Evolutionary conservation across 495 filamentous ascomycete genomes (phyloP), one percentile per base, ranked within the genome.

Genomic region (Hypoxylon perforatum): DNA sequence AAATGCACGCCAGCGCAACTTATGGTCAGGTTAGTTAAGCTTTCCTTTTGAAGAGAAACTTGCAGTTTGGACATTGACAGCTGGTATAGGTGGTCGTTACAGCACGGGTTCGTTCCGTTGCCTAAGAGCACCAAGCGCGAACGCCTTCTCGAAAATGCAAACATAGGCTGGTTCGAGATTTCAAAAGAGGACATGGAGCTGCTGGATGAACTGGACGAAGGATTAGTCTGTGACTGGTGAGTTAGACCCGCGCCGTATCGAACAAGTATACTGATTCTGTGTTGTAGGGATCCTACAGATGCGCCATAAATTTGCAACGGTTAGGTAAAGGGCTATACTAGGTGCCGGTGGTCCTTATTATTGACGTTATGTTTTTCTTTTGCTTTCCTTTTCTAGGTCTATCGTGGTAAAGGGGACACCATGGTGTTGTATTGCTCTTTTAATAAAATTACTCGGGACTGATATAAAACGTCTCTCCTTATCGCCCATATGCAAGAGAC

Each of bases 71-170:
- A 28, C 51, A 46, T 35, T 63, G 9, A 59, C 48, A 3, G 6
- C 55, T 11, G 1, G 33, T 8, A 15, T 28, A 78, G 73, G 22
- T 90, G 88, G 89, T 87, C 86, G 63, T 70, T 90, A 61, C 91
- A 93, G 77, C 87, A 93, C 68, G 87, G 82, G 18, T 90, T 87
- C 78, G 87, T 93, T 10, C 84, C 89, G 38, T 77, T 94, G 62
- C 91, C 91, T 17, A 94, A 94, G 83, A 91, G 88, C 45, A 82
- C 85, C 36, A 86, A 81, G 60, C 78, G 81, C 17, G 84, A 86
- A 17, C 80, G 90, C 19, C 87, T 93, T 35, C 73, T 82, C 11
- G 80, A 84, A 42, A 93, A 92, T 74, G 87, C 83, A 3, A 77
- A 88, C 55, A 81, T 90, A n/a, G 90, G 84, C 19, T 81, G 83